Evolutionary conservation across 495 filamentous ascomycete genomes (phyloP).

Genomic region (Penicillium maclennaniae): DNA sequence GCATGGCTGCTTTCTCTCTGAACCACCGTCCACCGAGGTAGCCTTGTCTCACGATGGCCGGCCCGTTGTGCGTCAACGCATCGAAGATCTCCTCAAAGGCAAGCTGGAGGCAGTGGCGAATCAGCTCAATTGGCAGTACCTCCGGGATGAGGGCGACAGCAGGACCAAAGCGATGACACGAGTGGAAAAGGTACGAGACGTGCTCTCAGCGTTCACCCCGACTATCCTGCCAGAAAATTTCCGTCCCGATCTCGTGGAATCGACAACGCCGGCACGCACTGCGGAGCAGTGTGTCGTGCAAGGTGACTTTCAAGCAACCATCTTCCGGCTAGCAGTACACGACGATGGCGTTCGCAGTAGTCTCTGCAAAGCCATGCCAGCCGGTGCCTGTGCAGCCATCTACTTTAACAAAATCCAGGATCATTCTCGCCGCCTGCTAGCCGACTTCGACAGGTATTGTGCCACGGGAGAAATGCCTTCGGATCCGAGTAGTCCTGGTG

Average conservation of each 20-base stretch:
- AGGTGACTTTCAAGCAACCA: constrained; percentile 47
- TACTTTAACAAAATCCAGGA: constrained; percentile 47
- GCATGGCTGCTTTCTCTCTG: constrained; percentile 30
- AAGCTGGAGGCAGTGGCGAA: constrained; percentile 38
- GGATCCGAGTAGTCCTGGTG: constrained; percentile 14
- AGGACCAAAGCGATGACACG: constrained; percentile 31
- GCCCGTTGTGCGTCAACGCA: constrained; percentile 28
- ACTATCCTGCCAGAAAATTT: constrained; percentile 45
- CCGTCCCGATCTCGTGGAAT: constrained; percentile 36
- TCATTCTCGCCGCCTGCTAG: constrained; percentile 32
- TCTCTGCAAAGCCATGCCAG: constrained; percentile 46
- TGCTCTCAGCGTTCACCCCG: constrained; percentile 47
- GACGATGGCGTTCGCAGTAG: constrained; percentile 43
- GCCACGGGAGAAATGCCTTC: constrained; percentile 27
- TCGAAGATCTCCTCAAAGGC: constrained; percentile 37
- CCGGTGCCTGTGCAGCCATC: constrained; percentile 43
- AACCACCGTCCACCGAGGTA: constrained; percentile 24
- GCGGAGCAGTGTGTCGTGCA: constrained; percentile 46
- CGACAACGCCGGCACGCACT: constrained; percentile 20
- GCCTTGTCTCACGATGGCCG: constrained; percentile 33
- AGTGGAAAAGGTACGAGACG: constrained; percentile 42
- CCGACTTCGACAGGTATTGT: constrained; percentile 43
- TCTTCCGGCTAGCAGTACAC: constrained; percentile 48
- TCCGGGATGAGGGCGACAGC: constrained; percentile 23
- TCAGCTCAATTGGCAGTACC: constrained; percentile 37